Evolutionary conservation across 2,329 filamentous ascomycete species (phyloP), one percentile per base, ranked within the genome.

Genomic region (Cytospora mali): DNA sequence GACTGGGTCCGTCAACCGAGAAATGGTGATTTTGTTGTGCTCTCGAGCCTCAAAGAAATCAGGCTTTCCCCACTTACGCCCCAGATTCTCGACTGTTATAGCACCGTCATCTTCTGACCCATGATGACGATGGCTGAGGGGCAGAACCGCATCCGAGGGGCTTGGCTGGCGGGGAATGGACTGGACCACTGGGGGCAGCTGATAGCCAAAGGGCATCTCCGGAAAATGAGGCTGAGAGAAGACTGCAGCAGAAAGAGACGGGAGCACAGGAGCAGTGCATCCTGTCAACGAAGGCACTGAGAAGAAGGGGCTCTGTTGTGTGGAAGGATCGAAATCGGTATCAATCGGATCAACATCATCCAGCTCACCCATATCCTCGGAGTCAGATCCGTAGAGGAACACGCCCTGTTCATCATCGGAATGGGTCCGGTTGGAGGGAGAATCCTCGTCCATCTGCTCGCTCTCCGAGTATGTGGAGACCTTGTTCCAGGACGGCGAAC

Each of bases 11-110:
- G 57, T 46, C 42, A 46, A 46, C 33, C 27, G 39, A 49, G 62
- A 21, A 42, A 64, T 39, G 6, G 28, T 39, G 9, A 51, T 29
- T 55, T 68, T 73, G 62, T 73, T 73, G 3, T 64, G 57, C 48
- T 71, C 68, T 9, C 71, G 66, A 13, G 71, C 71, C 6, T 61
- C 62, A 29, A 72, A 73, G 49, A 64, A 71, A n/a, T 69, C 69
- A 4, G 46, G 10, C 51, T 72, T 72, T 5, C 70, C 70, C 4
- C 67, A 65, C 55, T 62, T 70, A 11, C 39, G 52, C n/a, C 66
- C 68, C 14, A 69, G 60, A 21, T 33, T 49, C 29, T 69, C 64
- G 27, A 42, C 56, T 14, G 57, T 57, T 14, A 57, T 28, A 10
- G 16, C 16, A 27, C 33, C 23, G 23, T 48, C 62, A 39, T 56